Percentiles rank a stretch among this genome's conserved stretches.
phyloP scores from a whole-genome alignment of 2,329 filamentous ascomycete genomes.

The Claviceps arundinis region DNA sequence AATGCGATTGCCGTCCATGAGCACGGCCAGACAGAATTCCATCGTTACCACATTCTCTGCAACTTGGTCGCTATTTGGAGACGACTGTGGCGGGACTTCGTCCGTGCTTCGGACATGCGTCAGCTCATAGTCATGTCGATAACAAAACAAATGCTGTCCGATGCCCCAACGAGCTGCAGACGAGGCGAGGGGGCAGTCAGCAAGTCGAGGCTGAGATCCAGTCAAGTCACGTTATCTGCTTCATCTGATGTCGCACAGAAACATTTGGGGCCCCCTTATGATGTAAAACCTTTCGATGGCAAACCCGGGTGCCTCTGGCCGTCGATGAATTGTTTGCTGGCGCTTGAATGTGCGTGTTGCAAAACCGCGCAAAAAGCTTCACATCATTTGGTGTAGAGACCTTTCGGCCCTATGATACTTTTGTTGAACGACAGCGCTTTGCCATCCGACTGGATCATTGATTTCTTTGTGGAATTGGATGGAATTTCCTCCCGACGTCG shows the following conservation, averaged over 20 bases:
- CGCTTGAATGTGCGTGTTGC: neutral
- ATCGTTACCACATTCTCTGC: no score
- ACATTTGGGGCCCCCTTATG: neutral
- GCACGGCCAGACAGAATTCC: neutral
- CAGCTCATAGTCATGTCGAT: neutral
- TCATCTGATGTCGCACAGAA: neutral
- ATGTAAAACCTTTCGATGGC: neutral
- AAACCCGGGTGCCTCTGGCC: neutral
- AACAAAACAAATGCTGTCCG: neutral
- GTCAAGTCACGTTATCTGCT: neutral
- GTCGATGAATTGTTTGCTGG: constrained; percentile 1
- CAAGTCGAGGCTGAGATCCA: no score
- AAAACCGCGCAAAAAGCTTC: neutral
- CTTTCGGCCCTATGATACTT: neutral
- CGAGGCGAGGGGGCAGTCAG: neutral
- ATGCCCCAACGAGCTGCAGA: neutral
- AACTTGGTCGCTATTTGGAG: neutral
- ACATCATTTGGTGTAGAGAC: neutral
- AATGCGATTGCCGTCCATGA: neutral
- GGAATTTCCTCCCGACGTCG: neutral
- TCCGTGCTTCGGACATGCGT: neutral
- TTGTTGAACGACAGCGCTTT: neutral
- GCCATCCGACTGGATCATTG: neutral
- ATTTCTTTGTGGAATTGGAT: neutral
- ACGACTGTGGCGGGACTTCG: neutral